These are phyloP conservation scores for Terana coerulea DNA, from an alignment of 768 basidiomycete species.

Conservation along the genomic window DNA sequence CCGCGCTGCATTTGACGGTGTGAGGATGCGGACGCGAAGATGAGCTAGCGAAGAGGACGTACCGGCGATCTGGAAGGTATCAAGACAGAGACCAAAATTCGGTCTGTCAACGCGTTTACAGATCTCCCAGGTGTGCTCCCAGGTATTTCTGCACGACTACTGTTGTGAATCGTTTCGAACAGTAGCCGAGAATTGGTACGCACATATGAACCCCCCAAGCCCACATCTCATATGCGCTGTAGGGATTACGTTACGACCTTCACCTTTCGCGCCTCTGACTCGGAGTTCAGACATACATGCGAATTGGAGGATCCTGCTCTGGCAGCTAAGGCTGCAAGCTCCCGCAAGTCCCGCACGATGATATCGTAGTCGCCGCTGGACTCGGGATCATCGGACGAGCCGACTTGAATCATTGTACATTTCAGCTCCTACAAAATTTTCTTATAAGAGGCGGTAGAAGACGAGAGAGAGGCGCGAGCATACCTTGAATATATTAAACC, in stretches of 20 bases:
- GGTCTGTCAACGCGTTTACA: constrained; percentile 26
- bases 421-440: constrained; percentile 17
- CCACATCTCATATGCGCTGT: constrained; percentile 32
- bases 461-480: neutral
- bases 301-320: constrained; percentile 23
- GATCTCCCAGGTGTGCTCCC: constrained; percentile 29
- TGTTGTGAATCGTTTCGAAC: neutral
- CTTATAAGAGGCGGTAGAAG: neutral
- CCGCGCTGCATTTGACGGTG: constrained; percentile 16
- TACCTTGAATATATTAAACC: constrained; percentile 25
- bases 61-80: constrained; percentile 31
- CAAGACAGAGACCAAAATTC: constrained; percentile 30
- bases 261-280: neutral
- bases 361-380: constrained; percentile 22
- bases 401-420: constrained; percentile 27
- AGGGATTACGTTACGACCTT: neutral
- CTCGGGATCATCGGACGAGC: constrained; percentile 24
- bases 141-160: constrained; percentile 22
- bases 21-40: no score
- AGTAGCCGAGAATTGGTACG: neutral
- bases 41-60: no score
- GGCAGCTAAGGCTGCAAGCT: constrained; percentile 27
- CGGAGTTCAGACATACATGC: constrained; percentile 18
- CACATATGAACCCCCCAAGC: constrained; percentile 29
- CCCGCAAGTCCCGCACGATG: constrained; percentile 25